These are phyloP conservation scores for Colletotrichum cereale DNA, from an alignment of 2,329 filamentous ascomycete genomes.

Conservation along the genomic window DNA sequence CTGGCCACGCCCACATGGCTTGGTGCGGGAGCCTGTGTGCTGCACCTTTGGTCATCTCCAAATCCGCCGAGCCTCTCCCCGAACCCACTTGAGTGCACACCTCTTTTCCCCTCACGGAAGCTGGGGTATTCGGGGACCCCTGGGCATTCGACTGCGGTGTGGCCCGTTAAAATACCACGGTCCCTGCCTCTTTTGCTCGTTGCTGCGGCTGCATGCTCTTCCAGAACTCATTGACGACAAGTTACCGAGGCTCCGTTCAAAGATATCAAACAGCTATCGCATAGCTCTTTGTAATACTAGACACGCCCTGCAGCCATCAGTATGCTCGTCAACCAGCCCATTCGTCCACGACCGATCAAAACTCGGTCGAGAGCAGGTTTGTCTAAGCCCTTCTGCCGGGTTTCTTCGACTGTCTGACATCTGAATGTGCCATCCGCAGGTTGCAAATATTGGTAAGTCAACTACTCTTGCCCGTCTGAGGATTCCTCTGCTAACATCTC, in stretches of 20 bases:
- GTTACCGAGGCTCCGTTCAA: constrained; percentile 8
- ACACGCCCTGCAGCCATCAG: background rate
- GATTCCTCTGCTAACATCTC: constrained; percentile 6
- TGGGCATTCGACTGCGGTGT: background rate
- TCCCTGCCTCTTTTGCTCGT: constrained; percentile 7
- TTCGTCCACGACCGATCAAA: constrained; percentile 40
- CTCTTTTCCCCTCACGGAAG: constrained; percentile 32
- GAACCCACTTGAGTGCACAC: constrained; percentile 2
- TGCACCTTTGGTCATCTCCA: constrained; percentile 22
- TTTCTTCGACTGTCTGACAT: constrained; percentile 22
- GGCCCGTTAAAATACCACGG: constrained; percentile 29
- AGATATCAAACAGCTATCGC: background rate
- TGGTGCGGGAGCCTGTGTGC: constrained; percentile 15
- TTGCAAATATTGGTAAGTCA: constrained; percentile 40
- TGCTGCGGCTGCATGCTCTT: constrained; percentile 1
- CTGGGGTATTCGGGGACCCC: constrained; percentile 38
- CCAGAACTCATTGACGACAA: constrained; percentile 2
- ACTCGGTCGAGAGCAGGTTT: constrained; percentile 42
- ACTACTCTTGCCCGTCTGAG: background rate
- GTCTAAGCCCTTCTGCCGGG: constrained; percentile 18
- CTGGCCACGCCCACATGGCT: constrained; percentile 13
- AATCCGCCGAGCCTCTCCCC: constrained; percentile 14
- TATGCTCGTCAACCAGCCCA: constrained; percentile 40
- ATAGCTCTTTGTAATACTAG: background rate
- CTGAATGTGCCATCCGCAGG: background rate